Conservation (phyloP, 2,329 filamentous ascomycete species). For the Epichloe sibirici region DNA sequence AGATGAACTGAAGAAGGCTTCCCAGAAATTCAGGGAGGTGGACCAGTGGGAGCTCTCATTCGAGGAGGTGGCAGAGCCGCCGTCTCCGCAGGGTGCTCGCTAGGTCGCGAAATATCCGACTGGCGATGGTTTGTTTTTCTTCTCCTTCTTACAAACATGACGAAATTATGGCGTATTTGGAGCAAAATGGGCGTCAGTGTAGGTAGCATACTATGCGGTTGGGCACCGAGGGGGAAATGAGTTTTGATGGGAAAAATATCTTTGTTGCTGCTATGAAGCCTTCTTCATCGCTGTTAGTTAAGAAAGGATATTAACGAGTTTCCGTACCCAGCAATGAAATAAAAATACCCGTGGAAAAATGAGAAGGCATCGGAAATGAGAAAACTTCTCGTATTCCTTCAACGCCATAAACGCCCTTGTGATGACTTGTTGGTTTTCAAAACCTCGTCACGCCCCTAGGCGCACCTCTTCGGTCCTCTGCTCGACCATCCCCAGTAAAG, state of each 20-base stretch:
- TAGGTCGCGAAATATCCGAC: constrained; percentile 13
- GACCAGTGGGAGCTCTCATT: constrained; percentile 57
- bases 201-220: background rate
- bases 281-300: too few relatives aligned
- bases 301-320: too few relatives aligned
- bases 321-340: background rate
- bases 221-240: too few relatives aligned
- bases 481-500: constrained; percentile 59
- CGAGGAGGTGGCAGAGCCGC: constrained; percentile 48
- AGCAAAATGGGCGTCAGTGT: background rate
- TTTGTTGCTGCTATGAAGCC: too few relatives aligned
- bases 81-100: constrained; percentile 39
- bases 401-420: constrained; percentile 1
- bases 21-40: constrained; percentile 55
- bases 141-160: background rate
- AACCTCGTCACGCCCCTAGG: constrained; percentile 5
- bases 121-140: background rate
- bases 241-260: too few relatives aligned
- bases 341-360: background rate
- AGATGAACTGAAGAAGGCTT: constrained; percentile 45
- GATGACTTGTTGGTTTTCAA: background rate
- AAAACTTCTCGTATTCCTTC: background rate
- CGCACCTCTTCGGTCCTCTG: constrained; percentile 43
- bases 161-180: background rate
- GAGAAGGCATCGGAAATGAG: background rate